A percentile compares a stretch with the other conserved stretches of the same genome.
Conservation (phyloP, 345 rosid genomes). For the Euphorbia lathyris region DNA sequence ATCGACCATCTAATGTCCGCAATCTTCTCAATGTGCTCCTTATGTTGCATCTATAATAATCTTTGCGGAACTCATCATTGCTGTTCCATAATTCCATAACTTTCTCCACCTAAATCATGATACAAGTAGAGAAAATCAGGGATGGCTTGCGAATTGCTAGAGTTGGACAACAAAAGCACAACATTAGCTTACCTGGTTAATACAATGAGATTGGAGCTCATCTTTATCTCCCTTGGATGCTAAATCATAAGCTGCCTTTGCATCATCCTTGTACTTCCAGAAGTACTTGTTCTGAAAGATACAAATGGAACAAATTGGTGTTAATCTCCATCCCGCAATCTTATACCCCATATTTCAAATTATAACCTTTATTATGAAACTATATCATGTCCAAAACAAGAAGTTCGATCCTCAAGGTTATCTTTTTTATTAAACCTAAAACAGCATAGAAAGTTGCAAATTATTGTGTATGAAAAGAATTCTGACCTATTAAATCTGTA, state of each 20-base stretch:
- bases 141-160: conserved; percentile 3
- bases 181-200: conserved; percentile 52
- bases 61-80: conserved; percentile 57
- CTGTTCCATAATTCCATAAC: conserved; percentile 66
- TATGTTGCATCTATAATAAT: conserved; percentile 55
- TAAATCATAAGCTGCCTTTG: conserved; percentile 51
- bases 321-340: background rate
- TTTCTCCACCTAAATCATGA: conserved; percentile 54
- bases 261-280: conserved; percentile 59
- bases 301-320: background rate
- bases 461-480: background rate
- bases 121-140: conserved; percentile 19
- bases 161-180: conserved; percentile 4
- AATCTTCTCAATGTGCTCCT: conserved; percentile 67
- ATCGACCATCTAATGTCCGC: conserved; percentile 75
- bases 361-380: background rate
- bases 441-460: background rate
- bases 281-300: conserved; percentile 55
- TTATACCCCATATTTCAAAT: background rate
- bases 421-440: background rate
- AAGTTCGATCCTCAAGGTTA: background rate
- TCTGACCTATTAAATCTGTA: background rate
- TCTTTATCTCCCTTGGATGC: conserved; percentile 50
- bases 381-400: background rate
- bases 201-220: conserved; percentile 54